Evolutionary conservation across 768 basidiomycete species (phyloP), one percentile per base, ranked within the genome.

Genomic region (Butyriboletus loyo): DNA sequence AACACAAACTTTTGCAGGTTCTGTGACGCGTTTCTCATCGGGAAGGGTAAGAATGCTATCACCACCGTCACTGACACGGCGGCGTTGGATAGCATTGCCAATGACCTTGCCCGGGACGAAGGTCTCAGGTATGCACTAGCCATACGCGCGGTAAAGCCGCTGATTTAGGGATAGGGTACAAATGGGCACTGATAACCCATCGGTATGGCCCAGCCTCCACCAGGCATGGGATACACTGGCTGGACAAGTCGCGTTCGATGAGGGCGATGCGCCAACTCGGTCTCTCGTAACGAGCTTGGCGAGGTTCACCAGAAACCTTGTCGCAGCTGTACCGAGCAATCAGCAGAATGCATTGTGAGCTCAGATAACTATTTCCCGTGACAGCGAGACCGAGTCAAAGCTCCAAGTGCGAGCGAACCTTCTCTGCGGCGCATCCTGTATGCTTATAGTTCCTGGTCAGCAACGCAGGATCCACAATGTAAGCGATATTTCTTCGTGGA

Each of bases 271-370:
- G 11, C 58, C 64, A 25, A 73, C 78, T 7, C 73, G 72, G 44
- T 57, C 60, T 1, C 65, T 83, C 11, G 77, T 78, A 53, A 71
- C 70, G n/a, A 75, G 73, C 59, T 61, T 92, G 21, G 86, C 84
- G 8, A 86, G 83, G 62, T 85, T 95, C 63, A 92, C 89, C 14
- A 80, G 94, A 53, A 95, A 97, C 65, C 70, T 94, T 10, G 83
- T 90, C 31, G 91, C 91, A 10, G 89, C 84, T 7, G 78, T 85
- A 15, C 77, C 82, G 8, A 65, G 66, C n/a, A 91, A 92, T 69
- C 94, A 97, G 65, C 62, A 67, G 36, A 73, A 71, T 52, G 86
- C 87, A 24, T 87, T 82, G 93, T 95, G 61, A 75, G 91, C 72
- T 19, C 30, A 24, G 13, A 35, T 48, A 21, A 17, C 34, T 8